A percentile compares a stretch with the other conserved stretches of the same genome.
These are phyloP conservation scores for Komagataella pastoris DNA, from an alignment of 805 yeast genomes.

Conservation along the genomic window DNA sequence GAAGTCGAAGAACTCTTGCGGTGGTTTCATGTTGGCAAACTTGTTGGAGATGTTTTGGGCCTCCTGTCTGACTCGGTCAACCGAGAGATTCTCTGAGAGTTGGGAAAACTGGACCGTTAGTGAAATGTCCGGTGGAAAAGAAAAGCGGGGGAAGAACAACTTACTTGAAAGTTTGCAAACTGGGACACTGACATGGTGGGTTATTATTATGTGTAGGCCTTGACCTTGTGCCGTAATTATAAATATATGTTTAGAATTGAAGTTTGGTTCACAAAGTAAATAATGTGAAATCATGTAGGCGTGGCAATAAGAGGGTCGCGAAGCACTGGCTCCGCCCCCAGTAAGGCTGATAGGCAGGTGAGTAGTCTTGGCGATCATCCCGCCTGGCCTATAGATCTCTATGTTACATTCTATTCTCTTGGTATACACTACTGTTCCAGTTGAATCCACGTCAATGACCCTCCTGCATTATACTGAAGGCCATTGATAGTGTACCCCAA, in stretches of 20 bases:
- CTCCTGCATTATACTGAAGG: slow-evolving; percentile 12
- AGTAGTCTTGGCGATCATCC: too few relatives aligned
- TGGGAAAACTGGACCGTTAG: background rate
- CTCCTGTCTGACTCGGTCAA: slow-evolving; percentile 24
- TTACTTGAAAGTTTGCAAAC: slow-evolving; percentile 24
- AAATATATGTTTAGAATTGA: background rate
- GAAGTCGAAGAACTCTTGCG: slow-evolving; percentile 87
- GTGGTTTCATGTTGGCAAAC: slow-evolving; percentile 67
- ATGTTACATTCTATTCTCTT: background rate
- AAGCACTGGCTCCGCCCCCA: background rate
- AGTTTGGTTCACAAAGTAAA: background rate
- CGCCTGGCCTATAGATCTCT: background rate
- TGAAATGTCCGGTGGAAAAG: background rate
- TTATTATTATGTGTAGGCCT: slow-evolving; percentile 6
- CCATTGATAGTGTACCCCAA: slow-evolving; percentile 16
- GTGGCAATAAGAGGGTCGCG: background rate
- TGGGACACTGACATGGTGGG: slow-evolving; percentile 18
- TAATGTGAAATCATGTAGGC: background rate
- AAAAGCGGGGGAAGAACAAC: slow-evolving; percentile 8
- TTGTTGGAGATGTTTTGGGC: slow-evolving; percentile 16
- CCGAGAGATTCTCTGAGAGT: slow-evolving; percentile 30
- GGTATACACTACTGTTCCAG: background rate
- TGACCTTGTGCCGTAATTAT: background rate
- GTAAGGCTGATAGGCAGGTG: too few relatives aligned
- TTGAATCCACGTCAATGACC: background rate